phyloP scores from a whole-genome alignment of 73 alveolate species.

The Tetrahymena borealis region DNA sequence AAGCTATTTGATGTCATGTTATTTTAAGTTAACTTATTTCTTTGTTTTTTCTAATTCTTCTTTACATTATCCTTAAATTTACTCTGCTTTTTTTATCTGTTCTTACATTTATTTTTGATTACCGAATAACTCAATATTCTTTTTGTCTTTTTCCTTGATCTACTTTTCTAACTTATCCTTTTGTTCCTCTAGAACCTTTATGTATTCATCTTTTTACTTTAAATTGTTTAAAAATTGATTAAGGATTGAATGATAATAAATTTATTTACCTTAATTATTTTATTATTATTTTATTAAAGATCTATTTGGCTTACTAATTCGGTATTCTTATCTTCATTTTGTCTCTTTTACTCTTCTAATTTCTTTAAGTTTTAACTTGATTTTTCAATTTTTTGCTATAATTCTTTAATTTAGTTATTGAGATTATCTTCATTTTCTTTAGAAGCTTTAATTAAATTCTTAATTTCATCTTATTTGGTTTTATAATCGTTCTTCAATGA shows the following conservation, averaged over 20 bases:
- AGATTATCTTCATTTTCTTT: not conserved
- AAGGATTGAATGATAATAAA: not conserved
- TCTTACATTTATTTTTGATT: not conserved
- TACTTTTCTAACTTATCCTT: not conserved
- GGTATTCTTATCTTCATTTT: not conserved
- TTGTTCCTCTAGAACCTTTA: not conserved
- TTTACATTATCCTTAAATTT: not conserved
- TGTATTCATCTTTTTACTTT: not conserved
- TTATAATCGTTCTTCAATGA: not conserved
- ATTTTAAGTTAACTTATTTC: not conserved
- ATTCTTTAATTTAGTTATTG: not conserved
- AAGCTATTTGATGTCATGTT: not conserved
- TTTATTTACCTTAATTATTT: not conserved
- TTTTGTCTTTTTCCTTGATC: not conserved
- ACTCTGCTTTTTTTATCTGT: not conserved
- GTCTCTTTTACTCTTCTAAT: not conserved
- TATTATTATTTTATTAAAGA: not conserved
- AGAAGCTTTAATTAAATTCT: not conserved
- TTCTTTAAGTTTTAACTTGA: not conserved
- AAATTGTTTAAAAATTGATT: not conserved
- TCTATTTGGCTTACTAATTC: not conserved
- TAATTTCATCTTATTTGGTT: not conserved
- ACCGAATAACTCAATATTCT: not conserved
- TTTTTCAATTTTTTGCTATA: not conserved
- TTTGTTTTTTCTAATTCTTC: not conserved